Evolutionary conservation across 441 rosid genomes (phyloP).

Genomic region (Gossypium gossypioides): DNA sequence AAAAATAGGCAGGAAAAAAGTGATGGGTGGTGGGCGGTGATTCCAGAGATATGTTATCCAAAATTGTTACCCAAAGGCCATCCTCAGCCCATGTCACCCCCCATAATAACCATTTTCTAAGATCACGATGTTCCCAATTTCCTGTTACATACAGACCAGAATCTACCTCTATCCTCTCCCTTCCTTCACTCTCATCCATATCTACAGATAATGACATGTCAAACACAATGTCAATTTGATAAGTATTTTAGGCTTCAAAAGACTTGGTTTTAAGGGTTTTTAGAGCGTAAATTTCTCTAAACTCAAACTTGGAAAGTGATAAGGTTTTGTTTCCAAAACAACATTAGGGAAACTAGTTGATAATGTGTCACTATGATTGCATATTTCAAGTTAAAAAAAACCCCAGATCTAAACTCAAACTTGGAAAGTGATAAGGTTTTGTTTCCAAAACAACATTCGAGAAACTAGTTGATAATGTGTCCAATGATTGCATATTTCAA

Average conservation of each 20-base stretch:
- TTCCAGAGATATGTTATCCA: neutral
- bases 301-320: neutral
- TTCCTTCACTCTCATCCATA: neutral
- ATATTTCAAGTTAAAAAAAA: neutral
- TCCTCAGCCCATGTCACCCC: slow-evolving; percentile 5
- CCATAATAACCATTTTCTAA: neutral
- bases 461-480: neutral
- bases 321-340: slow-evolving; percentile 3
- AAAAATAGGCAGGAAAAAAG: slow-evolving; percentile 1
- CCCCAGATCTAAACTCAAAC: neutral
- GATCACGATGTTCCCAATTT: neutral
- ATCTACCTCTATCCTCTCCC: neutral
- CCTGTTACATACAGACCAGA: neutral
- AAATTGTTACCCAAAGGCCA: neutral
- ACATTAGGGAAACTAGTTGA: neutral
- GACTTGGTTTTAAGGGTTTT: neutral
- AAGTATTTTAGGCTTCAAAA: neutral
- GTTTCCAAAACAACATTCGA: neutral
- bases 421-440: neutral
- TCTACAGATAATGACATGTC: neutral
- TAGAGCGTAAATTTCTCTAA: neutral
- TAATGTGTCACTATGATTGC: neutral
- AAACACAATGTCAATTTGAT: neutral
- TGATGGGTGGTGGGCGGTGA: neutral
- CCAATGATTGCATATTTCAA: neutral